Evolutionary conservation across 2,329 filamentous ascomycete species (phyloP), one percentile per base, ranked within the genome.

Genomic region (Penicillium sp.): DNA sequence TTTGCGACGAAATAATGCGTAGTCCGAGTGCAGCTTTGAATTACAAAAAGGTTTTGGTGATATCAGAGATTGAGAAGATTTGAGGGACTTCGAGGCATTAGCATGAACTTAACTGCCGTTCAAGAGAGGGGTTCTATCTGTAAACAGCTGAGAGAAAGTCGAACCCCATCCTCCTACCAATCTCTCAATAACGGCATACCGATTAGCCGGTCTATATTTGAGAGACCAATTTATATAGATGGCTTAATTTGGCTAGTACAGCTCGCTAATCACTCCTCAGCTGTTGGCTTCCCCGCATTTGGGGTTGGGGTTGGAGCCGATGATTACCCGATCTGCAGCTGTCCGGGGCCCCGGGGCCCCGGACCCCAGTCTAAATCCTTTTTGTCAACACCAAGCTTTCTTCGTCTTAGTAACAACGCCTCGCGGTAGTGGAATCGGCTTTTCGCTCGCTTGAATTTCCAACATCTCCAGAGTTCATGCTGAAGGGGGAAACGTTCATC

Each of bases 311-410:
- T 2, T 19, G 3, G 9, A 42, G 8, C 39, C 39, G 39, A 42
- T 16, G 18, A 13, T 16, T 48, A 36, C 19, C 46, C 46, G 46
- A 34, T 8, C 6, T 24, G 19, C 14, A 23, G 45, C 21, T 39
- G 16, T 48, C 31, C 33, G 46, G 46, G 46, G 46, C 46, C 46
- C 31, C 33, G 46, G 46, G 46, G 46, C 46, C 46, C 33, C 46
- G 16, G 19, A 18, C 13, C 23, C 36, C 46, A 24, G 36, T 37
- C 46, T 48, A 48, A 29, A 39, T 36, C 46, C 21, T 18, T 48
- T 26, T 16, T 13, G 33, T 21, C 10, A 19, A 39, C 16, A 19
- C 46, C 24, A 34, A 18, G 16, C 6, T n/a, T 1, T 9, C 8
- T 34, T 18, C 5, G 33, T 34, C 33, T 18, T n/a, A 7, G 14